These are phyloP conservation scores for Leccinum pachyderme DNA, from an alignment of 1,284 basidiomycete genomes.

Conservation along the genomic window DNA sequence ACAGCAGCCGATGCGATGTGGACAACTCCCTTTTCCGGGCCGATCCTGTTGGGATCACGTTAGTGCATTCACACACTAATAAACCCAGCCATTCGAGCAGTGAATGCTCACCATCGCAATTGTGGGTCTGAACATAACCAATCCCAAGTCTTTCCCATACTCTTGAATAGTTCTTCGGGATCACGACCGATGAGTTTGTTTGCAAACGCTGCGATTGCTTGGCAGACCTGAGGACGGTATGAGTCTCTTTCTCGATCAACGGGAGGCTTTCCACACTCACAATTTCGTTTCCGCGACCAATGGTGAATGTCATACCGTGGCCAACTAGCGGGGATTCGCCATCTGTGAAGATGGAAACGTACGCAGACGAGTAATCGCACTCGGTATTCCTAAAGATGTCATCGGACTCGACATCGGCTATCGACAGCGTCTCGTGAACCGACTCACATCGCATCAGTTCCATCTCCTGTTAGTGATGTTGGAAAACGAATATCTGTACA, in stretches of 20 bases:
- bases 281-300: constrained; percentile 93
- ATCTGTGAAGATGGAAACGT: constrained; percentile 77
- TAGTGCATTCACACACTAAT: not conserved
- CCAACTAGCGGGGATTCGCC: constrained; percentile 63
- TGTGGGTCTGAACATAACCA: constrained; percentile 84
- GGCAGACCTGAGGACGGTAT: constrained; percentile 59
- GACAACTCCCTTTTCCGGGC: constrained; percentile 86
- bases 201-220: constrained; percentile 77
- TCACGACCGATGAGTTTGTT: constrained; percentile 83
- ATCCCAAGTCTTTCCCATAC: constrained; percentile 87
- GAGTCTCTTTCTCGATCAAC: not conserved
- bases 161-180: constrained; percentile 76
- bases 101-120: constrained; percentile 71
- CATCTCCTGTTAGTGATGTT: constrained; percentile 58
- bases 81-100: not conserved
- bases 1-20: constrained; percentile 82
- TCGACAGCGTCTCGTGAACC: not conserved
- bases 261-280: constrained; percentile 39
- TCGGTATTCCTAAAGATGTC: constrained; percentile 73
- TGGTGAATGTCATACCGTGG: constrained; percentile 97
- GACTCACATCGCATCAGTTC: constrained; percentile 59
- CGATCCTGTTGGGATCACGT: constrained; percentile 55
- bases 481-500: constrained; percentile 41
- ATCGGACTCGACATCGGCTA: not conserved
- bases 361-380: constrained; percentile 94